Base-by-base conservation (phyloP, 306 rosid genomes). In the Citrullus mucosospermus region DNA sequence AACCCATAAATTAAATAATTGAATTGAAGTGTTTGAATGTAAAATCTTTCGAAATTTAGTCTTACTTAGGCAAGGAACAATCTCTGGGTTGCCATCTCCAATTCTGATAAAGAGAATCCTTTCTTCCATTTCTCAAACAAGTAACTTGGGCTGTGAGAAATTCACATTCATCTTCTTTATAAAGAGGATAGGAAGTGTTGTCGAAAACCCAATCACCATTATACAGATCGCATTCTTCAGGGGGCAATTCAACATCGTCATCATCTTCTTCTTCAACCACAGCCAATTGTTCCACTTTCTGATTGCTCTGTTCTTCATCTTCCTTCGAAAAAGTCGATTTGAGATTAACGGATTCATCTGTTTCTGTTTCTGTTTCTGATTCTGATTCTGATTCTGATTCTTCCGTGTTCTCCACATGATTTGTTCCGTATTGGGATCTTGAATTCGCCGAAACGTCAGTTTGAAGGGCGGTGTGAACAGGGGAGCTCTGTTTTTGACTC, bases 41-140 rank as follows among this genome's bases (percentile, higher is more conserved):
- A 28, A 22, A 41, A 58, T n/a, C 5, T 51, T 11, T 9, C 6
- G 20, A 8, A 38, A 72, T 57, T 1, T 41, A 9, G 41, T 51
- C 62, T 22, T 89, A 94, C 98, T 87, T 89, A 13, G 97, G 98
- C 82, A 95, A 81, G 85, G 93, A 90, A 66, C 98, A 95, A 28
- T 86, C 93, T 87, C 86, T 88, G 20, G 98, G 98, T 16, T 95
- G 93, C 98, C 98, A 95, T 59, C 83, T 95, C 98, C 98, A 95
- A n/a, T 84, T 91, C 81, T 95, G 98, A 72, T 86, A 95, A 30
- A 83, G 69, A 62, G 97, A 89, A 59, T 95, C 98, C 22, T 69
- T 85, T 62, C 98, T 89, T 79, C 98, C 97, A 73, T 95, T 95
- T 78, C 88, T 92, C 91, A 92, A 79, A 83, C 98, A 95, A 6